Conservation (phyloP, 345 rosid species). For the Citrus reticulata region DNA sequence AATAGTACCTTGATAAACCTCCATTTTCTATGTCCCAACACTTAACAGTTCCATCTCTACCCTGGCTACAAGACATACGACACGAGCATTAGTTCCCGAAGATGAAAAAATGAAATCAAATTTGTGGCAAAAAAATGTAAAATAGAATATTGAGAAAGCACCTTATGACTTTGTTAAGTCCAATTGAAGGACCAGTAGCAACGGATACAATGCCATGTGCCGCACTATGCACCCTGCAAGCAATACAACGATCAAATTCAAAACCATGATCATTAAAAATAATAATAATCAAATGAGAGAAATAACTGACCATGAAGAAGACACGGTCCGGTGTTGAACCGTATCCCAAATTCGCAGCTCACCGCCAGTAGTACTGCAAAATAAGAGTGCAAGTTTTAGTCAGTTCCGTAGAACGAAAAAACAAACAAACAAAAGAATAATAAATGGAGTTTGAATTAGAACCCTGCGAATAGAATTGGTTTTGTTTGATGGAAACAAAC, state of each 20-base stretch:
- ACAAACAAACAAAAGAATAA: not conserved
- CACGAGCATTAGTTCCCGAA: not conserved
- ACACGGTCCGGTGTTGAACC: constrained; percentile 58
- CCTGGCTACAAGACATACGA: constrained; percentile 55
- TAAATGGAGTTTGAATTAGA: constrained; percentile 1
- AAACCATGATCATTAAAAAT: not conserved
- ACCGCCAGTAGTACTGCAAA: constrained; percentile 77
- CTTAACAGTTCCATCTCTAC: constrained; percentile 93
- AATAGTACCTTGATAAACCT: constrained; percentile 66
- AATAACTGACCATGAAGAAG: constrained; percentile 59
- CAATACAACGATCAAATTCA: constrained; percentile 5
- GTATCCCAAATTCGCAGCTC: constrained; percentile 90
- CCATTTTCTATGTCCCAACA: constrained; percentile 85
- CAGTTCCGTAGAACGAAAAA: not conserved
- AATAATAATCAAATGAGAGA: not conserved
- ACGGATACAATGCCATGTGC: constrained; percentile 83
- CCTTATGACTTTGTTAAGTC: constrained; percentile 75
- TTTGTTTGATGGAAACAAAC: constrained; percentile 70
- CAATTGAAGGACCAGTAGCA: constrained; percentile 55
- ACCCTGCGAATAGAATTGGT: constrained; percentile 79
- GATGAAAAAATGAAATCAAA: not conserved
- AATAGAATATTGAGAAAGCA: constrained; percentile 3
- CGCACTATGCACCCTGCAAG: constrained; percentile 72
- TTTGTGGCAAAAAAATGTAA: not conserved
- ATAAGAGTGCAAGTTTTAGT: constrained; percentile 4